Evolutionary conservation across 441 rosid species (phyloP).

Genomic region (Manihot esculenta): DNA sequence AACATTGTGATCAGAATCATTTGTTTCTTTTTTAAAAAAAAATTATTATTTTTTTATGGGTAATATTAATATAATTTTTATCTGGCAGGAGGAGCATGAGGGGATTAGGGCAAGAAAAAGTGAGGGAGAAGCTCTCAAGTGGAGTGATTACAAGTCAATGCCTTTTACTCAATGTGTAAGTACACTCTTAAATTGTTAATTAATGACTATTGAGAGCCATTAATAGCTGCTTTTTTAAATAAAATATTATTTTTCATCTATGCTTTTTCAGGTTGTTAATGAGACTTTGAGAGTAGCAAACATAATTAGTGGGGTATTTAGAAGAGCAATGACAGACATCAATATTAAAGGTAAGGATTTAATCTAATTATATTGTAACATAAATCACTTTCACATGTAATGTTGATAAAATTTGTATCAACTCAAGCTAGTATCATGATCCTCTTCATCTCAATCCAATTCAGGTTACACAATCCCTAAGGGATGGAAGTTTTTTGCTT

Average conservation of each 20-base stretch:
- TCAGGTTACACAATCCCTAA: slow-evolving; percentile 82
- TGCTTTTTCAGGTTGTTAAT: slow-evolving; percentile 62
- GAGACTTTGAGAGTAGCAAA: slow-evolving; percentile 91
- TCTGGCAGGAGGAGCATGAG: slow-evolving; percentile 80
- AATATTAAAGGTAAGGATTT: slow-evolving; percentile 61
- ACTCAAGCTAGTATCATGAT: too few relatives aligned
- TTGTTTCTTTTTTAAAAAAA: neutral
- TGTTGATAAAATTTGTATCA: too few relatives aligned
- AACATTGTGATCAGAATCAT: neutral
- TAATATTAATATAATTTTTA: too few relatives aligned
- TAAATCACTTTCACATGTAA: neutral
- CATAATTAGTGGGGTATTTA: slow-evolving; percentile 86
- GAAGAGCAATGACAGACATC: slow-evolving; percentile 73
- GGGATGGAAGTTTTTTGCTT: slow-evolving; percentile 92
- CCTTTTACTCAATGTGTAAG: slow-evolving; percentile 98
- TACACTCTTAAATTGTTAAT: neutral
- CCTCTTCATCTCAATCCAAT: neutral
- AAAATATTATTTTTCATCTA: too few relatives aligned
- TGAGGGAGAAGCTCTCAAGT: slow-evolving; percentile 54
- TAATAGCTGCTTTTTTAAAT: neutral
- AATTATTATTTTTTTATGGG: too few relatives aligned
- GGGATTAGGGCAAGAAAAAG: slow-evolving; percentile 63
- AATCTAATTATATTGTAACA: neutral
- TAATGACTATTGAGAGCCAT: neutral
- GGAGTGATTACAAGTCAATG: slow-evolving; percentile 97